phyloP scores from a whole-genome alignment of 2,329 filamentous ascomycete genomes.

The Talaromyces rugulosus region DNA sequence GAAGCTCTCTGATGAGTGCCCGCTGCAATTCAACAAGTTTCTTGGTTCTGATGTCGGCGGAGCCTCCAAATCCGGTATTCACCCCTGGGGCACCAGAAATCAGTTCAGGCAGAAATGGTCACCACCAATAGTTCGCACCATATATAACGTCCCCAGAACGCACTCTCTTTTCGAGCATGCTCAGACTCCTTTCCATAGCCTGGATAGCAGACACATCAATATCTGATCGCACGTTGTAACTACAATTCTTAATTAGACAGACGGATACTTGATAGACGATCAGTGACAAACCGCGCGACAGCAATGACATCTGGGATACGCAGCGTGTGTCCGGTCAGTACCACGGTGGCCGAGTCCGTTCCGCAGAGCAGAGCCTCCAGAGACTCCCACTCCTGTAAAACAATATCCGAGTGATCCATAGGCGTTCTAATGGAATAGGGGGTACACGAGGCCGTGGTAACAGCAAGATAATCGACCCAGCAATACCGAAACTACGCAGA shows the following conservation, averaged over 20 bases:
- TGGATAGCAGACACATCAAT: background rate
- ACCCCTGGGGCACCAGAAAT: slow-evolving; percentile 40
- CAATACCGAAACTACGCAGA: background rate
- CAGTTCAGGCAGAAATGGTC: background rate
- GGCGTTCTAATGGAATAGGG: background rate
- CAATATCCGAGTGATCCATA: background rate
- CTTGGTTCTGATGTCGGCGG: slow-evolving; percentile 57
- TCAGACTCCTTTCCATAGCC: background rate
- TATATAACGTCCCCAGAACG: background rate
- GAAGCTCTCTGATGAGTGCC: background rate
- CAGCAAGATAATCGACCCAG: background rate
- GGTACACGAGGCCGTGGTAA: background rate
- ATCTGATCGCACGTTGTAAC: background rate
- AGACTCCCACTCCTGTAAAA: background rate
- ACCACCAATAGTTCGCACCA: background rate
- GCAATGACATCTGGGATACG: background rate
- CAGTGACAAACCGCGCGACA: background rate
- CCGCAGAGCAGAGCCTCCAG: background rate
- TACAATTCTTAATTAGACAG: background rate
- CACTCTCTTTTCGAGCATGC: background rate
- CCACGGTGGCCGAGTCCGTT: background rate
- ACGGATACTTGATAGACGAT: background rate
- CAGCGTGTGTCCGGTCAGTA: background rate
- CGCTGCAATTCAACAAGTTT: slow-evolving; percentile 47
- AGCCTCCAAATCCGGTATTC: slow-evolving; percentile 65